Conservation (phyloP, 192 early-diverging fungal genomes). For the Haplosporangium gracile region DNA sequence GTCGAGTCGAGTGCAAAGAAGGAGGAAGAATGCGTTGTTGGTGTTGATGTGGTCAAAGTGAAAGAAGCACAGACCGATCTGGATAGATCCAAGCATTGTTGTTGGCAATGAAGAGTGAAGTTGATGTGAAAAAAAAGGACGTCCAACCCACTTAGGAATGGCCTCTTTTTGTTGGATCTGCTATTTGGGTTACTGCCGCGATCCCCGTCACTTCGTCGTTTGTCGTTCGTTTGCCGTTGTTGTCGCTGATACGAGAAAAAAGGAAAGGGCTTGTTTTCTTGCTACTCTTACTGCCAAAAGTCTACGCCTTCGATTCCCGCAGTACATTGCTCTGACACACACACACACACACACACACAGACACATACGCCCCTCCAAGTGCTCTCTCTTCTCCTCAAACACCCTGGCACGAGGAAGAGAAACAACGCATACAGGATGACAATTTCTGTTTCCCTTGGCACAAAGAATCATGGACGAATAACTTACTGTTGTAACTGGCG, state of each 20-base stretch:
- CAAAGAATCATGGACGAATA: not conserved
- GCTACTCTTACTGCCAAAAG: not conserved
- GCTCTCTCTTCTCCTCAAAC: not conserved
- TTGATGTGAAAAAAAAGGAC: not conserved
- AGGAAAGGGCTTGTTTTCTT: not conserved
- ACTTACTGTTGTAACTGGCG: constrained; percentile 23
- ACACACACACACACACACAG: not conserved
- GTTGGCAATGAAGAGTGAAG: not conserved
- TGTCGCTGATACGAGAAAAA: not conserved
- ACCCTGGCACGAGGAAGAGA: not conserved
- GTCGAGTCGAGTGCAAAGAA: not conserved
- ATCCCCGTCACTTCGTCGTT: not conserved
- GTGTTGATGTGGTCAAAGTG: not conserved
- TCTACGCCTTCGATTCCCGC: not conserved
- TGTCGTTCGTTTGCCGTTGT: not conserved
- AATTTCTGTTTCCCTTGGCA: not conserved
- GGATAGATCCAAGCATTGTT: not conserved
- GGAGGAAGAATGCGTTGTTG: not conserved
- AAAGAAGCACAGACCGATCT: not conserved
- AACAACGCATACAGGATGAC: not conserved
- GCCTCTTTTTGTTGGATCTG: not conserved
- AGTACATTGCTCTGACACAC: too few species aligned
- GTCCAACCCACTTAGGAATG: not conserved
- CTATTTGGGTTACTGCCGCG: not conserved
- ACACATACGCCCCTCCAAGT: not conserved